These are phyloP conservation scores for Colletotrichum navitas DNA, from an alignment of 2,329 filamentous ascomycete genomes.

Conservation along the genomic window DNA sequence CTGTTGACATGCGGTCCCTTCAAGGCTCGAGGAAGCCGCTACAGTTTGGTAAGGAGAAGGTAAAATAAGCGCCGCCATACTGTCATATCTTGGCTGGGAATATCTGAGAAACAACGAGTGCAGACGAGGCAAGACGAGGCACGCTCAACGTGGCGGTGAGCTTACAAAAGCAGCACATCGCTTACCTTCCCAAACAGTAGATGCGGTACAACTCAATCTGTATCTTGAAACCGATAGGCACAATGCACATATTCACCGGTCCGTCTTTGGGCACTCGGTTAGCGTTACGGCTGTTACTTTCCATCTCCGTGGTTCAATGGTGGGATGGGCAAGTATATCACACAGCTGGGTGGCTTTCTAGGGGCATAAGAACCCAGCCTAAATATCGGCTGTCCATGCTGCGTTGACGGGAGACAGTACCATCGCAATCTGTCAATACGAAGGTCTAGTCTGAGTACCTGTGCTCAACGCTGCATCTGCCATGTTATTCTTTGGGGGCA, in stretches of 20 bases:
- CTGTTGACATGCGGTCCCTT: too few species aligned
- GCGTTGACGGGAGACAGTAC: not conserved
- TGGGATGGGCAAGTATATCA: not conserved
- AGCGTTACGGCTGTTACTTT: not conserved
- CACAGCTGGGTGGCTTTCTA: not conserved
- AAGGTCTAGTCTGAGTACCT: not conserved
- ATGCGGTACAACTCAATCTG: not conserved
- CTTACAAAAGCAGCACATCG: not conserved
- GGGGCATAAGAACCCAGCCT: not conserved
- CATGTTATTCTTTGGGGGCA: not conserved
- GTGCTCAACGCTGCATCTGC: not conserved
- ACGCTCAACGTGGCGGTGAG: too few species aligned
- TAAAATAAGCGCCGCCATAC: not conserved
- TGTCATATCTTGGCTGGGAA: not conserved
- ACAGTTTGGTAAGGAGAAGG: not conserved
- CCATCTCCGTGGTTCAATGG: not conserved
- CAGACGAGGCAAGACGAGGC: not conserved
- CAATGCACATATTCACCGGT: not conserved
- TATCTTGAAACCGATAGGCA: not conserved
- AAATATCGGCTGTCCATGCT: too few species aligned
- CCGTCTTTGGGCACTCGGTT: not conserved
- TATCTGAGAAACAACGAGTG: too few species aligned
- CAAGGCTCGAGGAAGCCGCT: not conserved
- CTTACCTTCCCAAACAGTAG: not conserved
- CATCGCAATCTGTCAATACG: not conserved